These are phyloP conservation scores for Boletus holoroseus DNA, from an alignment of 1,284 basidiomycete species.

Conservation along the genomic window DNA sequence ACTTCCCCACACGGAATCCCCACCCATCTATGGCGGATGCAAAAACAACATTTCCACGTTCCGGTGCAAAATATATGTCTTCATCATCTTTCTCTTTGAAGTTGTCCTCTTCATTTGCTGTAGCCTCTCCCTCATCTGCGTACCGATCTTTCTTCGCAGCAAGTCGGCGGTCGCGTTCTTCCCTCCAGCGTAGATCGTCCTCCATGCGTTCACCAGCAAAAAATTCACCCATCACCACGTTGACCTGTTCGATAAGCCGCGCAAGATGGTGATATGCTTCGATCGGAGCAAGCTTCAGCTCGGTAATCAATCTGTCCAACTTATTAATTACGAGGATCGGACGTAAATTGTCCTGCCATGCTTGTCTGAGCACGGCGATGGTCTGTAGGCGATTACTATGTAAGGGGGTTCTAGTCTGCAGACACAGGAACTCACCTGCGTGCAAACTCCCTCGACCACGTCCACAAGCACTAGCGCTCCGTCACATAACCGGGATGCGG, in stretches of 20 bases:
- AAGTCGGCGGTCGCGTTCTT: slow-evolving; percentile 81
- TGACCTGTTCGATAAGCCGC: slow-evolving; percentile 94
- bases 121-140: slow-evolving; percentile 61
- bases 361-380: slow-evolving; percentile 91
- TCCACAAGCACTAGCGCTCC: slow-evolving; percentile 97
- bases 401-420: not conserved
- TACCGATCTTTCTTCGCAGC: slow-evolving; percentile 65
- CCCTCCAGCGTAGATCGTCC: slow-evolving; percentile 90
- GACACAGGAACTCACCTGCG: slow-evolving; percentile 60
- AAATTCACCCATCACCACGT: slow-evolving; percentile 96
- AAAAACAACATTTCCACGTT: slow-evolving; percentile 95
- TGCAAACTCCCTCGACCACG: slow-evolving; percentile 97
- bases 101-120: slow-evolving; percentile 51
- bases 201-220: slow-evolving; percentile 97
- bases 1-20: slow-evolving; percentile 94
- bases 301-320: slow-evolving; percentile 91
- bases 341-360: slow-evolving; percentile 84
- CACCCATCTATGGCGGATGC: slow-evolving; percentile 96
- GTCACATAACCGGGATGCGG: slow-evolving; percentile 89
- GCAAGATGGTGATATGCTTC: slow-evolving; percentile 95
- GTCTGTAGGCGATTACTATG: slow-evolving; percentile 51
- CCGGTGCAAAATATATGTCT: slow-evolving; percentile 96
- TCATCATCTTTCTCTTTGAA: slow-evolving; percentile 96
- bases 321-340: slow-evolving; percentile 98
- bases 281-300: slow-evolving; percentile 84